Percentiles rank a stretch among this genome's conserved stretches.
Conservation (phyloP, 73 alveolate species). For the Symbiodinium natans region DNA sequence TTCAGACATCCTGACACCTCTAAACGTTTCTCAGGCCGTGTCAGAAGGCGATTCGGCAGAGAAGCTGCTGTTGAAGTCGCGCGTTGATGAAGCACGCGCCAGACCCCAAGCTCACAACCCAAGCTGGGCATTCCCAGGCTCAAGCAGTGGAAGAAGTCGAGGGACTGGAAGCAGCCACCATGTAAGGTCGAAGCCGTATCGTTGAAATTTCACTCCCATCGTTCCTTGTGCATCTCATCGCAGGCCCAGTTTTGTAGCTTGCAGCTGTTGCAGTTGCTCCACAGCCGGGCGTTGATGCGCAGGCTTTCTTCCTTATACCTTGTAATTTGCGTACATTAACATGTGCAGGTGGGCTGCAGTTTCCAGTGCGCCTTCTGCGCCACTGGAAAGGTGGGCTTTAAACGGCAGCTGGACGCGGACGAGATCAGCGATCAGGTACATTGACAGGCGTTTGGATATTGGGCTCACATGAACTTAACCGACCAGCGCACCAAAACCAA, state of each 20-base stretch:
- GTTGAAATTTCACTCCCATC: conserved; percentile 63
- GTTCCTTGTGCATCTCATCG: conserved; percentile 85
- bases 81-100: conserved; percentile 40
- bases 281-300: background rate
- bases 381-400: conserved; percentile 88
- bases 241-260: conserved; percentile 14
- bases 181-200: conserved; percentile 86
- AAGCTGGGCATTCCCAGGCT: no score
- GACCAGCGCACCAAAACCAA: no score
- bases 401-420: conserved; percentile 83
- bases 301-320: background rate
- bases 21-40: background rate
- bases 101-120: background rate
- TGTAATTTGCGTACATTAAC: no score
- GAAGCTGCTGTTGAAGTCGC: conserved; percentile 53
- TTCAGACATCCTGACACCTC: no score
- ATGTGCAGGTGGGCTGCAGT: conserved; percentile 71
- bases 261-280: background rate
- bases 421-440: conserved; percentile 90
- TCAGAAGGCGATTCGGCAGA: conserved; percentile 58
- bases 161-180: no score
- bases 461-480: no score
- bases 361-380: conserved; percentile 94
- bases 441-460: no score
- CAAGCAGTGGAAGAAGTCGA: no score